Base-by-base conservation (phyloP, 768 basidiomycete species). In the Trametes gibbosa region DNA sequence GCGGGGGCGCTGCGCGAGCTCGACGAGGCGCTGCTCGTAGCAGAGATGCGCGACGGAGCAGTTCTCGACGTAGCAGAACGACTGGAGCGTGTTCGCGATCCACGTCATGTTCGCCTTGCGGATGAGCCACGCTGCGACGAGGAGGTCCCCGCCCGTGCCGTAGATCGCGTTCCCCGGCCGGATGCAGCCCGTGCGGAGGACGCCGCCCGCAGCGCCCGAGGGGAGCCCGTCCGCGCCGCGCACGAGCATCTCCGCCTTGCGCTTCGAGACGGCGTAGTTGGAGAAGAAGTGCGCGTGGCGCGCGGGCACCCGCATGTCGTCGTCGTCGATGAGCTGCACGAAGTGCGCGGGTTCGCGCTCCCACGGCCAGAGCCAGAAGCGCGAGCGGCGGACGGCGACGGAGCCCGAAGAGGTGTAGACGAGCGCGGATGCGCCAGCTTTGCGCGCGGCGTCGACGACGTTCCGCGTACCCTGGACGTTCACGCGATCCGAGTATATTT, bases 161-260 rank as follows among this genome's bases (percentile, higher is more conserved):
- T 82, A 92, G 3, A 90, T 72, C 0, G 86, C 88, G 59, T 90
- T 90, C 0, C 89, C 88, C 2, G 90, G 90, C n/a, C 90, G 82
- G 42, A 92, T 76, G 61, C 82, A 86, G 0, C 90, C 89, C 8
- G 89, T 91, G 50, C 86, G 79, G 45, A 91, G 68, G 13, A 75
- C 65, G 79, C 78, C 5, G 74, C 67, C 17, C 14, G 29, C 29
- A 4, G 29, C 29, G 29, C 59, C 69, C 3, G 74, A 72, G 1
- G 64, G 58, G n/a, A 73, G 68, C 58, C 72, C 53, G 73, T 81
- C 63, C 70, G 81, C 69, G 63, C 66, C 63, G 53, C 80, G 73
- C 13, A 84, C 81, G 12, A 70, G 66, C 35, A 62, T 62, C 68
- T 92, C 90, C 1, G 82, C 89, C 25, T 74, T 70, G 8, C 74